Evolutionary conservation across 2,329 filamentous ascomycete genomes (phyloP).

Genomic region (Pezicula neosporulosa): DNA sequence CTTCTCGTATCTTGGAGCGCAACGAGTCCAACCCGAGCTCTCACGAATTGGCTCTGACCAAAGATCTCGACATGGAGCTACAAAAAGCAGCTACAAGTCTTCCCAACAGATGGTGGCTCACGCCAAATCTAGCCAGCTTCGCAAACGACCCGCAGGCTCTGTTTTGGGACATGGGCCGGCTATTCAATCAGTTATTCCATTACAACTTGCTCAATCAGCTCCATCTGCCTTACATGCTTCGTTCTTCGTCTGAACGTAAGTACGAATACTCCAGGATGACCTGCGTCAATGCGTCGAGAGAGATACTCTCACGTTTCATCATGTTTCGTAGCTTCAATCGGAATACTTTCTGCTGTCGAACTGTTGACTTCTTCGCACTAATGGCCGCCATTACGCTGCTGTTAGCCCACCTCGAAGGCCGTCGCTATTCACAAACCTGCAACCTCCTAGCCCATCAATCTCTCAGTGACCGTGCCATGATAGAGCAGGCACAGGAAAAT

Average conservation of each 20-base stretch:
- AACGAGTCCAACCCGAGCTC: constrained; percentile 24
- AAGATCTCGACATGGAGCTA: constrained; percentile 31
- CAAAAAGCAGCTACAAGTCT: constrained; percentile 27
- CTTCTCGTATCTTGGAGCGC: constrained; percentile 34
- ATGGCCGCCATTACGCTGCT: constrained; percentile 34
- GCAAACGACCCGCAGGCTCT: constrained; percentile 13
- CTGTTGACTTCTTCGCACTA: constrained; percentile 35
- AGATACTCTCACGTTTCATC: constrained; percentile 34
- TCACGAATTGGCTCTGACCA: constrained; percentile 23
- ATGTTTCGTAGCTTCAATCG: constrained; percentile 28
- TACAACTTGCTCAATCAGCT: constrained; percentile 35
- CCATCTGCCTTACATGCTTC: constrained; percentile 37
- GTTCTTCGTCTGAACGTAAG: constrained; percentile 10
- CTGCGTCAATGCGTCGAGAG: constrained; percentile 35
- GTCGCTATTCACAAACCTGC: constrained; percentile 12
- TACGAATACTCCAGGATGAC: constrained; percentile 32
- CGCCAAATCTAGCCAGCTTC: constrained; percentile 21
- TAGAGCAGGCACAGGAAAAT: constrained; percentile 33
- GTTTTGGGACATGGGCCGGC: constrained; percentile 28
- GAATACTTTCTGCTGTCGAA: constrained; percentile 30
- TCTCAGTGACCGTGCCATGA: constrained; percentile 34
- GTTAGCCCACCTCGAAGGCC: constrained; percentile 33
- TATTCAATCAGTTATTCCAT: constrained; percentile 34
- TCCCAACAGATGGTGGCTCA: constrained; percentile 34
- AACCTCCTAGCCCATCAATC: constrained; percentile 36